Percentiles rank a stretch among this genome's conserved stretches.
Evolutionary conservation across 148 eudicot genomes (phyloP).

Genomic region (Selenicereus undatus): DNA sequence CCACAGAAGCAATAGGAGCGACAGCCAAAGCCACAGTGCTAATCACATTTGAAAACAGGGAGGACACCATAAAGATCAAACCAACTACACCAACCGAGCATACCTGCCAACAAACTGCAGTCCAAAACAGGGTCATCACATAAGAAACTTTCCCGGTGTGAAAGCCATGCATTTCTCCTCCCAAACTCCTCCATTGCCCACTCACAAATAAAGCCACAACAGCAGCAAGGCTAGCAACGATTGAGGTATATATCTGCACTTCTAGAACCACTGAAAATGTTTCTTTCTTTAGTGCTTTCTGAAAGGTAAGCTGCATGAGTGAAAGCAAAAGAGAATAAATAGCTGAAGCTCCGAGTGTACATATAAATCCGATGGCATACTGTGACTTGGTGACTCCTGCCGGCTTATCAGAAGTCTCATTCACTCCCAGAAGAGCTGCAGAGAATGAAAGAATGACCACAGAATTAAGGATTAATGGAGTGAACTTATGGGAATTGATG

Average conservation of each 20-base stretch:
- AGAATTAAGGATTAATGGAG: constrained; percentile 60
- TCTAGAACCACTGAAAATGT: constrained; percentile 73
- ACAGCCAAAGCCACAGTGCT: constrained; percentile 77
- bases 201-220: constrained; percentile 60
- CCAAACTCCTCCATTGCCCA: constrained; percentile 70
- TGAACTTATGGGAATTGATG: constrained; percentile 74
- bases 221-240: constrained; percentile 56
- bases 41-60: constrained; percentile 82
- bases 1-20: constrained; percentile 69
- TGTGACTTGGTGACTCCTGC: constrained; percentile 51
- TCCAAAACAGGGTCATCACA: constrained; percentile 66
- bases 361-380: constrained; percentile 48
- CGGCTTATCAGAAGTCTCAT: constrained; percentile 51
- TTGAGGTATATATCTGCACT: constrained; percentile 68
- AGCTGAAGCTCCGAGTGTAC: constrained; percentile 71
- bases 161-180: constrained; percentile 56
- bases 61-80: constrained; percentile 74
- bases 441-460: constrained; percentile 70
- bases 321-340: constrained; percentile 74
- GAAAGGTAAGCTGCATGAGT: constrained; percentile 77
- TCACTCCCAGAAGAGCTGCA: constrained; percentile 63
- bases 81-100: constrained; percentile 81
- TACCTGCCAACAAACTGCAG: constrained; percentile 81
- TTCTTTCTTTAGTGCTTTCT: constrained; percentile 61
- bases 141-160: constrained; percentile 58